phyloP scores from a whole-genome alignment of 495 filamentous ascomycete genomes.

The Penicillium herquei region DNA sequence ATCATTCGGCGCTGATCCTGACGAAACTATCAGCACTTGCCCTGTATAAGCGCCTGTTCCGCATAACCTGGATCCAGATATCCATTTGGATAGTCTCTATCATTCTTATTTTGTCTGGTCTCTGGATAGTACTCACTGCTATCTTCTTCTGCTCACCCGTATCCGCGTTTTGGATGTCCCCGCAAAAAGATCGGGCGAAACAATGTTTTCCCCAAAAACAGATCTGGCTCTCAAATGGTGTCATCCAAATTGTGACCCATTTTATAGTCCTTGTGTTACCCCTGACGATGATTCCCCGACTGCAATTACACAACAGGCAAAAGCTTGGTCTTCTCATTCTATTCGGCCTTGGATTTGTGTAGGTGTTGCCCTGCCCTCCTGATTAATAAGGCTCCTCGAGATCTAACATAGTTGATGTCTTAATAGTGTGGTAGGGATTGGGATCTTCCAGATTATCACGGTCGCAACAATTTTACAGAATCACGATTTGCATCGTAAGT shows the following conservation, averaged over 20 bases:
- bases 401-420: background rate
- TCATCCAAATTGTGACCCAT: background rate
- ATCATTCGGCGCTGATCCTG: background rate
- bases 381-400: background rate
- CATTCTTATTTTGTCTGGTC: background rate
- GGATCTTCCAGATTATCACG: background rate
- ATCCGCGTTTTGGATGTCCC: background rate
- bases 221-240: background rate
- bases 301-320: background rate
- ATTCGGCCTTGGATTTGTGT: background rate
- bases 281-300: background rate
- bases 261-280: background rate
- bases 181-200: background rate
- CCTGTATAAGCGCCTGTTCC: background rate
- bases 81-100: background rate
- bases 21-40: background rate
- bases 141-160: background rate
- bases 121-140: background rate
- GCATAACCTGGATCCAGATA: background rate
- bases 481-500: background rate
- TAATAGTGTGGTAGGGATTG: background rate
- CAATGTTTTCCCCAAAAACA: background rate
- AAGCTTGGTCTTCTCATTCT: background rate
- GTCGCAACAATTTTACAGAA: background rate
- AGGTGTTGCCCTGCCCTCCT: background rate